These are phyloP conservation scores for Porcisia hertigi DNA, from an alignment of 208 protist species.

Conservation along the genomic window DNA sequence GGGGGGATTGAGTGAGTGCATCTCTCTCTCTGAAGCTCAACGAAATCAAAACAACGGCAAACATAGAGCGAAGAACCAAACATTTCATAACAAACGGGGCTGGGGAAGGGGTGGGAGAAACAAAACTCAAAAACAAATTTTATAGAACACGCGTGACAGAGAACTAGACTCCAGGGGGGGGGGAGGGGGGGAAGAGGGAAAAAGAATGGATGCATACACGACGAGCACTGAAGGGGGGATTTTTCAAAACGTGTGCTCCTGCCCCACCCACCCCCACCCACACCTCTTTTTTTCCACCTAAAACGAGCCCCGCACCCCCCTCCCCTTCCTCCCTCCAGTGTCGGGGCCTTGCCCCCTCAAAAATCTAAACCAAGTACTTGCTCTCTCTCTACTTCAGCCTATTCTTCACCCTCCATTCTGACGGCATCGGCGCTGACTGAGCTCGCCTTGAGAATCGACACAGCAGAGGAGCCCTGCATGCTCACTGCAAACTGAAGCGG, in stretches of 20 bases:
- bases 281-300: background rate
- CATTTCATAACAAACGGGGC: background rate
- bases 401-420: slow-evolving; percentile 17
- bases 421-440: slow-evolving; percentile 26
- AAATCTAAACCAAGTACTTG: background rate
- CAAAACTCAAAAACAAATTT: slow-evolving; percentile 2
- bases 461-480: slow-evolving; percentile 71
- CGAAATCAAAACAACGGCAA: slow-evolving; percentile 2
- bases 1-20: background rate
- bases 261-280: background rate
- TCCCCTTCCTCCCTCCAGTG: background rate
- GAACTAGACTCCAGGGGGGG: background rate
- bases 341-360: background rate
- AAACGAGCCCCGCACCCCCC: too few species aligned
- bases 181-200: background rate
- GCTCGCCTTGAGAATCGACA: slow-evolving; percentile 48
- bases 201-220: background rate
- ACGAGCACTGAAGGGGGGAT: background rate
- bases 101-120: background rate
- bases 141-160: background rate
- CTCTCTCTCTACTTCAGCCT: background rate
- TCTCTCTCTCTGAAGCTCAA: background rate
- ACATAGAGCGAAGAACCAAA: slow-evolving; percentile 4
- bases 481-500: slow-evolving; percentile 85
- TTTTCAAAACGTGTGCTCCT: background rate